Evolutionary conservation across 768 basidiomycete genomes (phyloP), one percentile per base, ranked within the genome.

Genomic region (Kwoniella shandongensis): DNA sequence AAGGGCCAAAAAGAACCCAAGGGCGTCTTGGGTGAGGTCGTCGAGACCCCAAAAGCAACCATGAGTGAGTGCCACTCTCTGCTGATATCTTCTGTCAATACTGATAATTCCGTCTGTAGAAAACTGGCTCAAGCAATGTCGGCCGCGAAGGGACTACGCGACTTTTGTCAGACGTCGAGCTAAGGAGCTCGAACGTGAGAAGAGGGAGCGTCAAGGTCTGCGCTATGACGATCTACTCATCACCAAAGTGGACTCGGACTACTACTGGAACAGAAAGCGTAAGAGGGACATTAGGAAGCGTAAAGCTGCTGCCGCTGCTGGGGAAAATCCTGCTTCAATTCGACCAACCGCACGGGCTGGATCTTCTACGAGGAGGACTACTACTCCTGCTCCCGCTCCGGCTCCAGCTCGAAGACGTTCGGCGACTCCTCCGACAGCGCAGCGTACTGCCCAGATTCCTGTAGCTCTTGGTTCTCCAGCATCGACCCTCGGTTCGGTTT

Each of bases 211-310:
- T 2, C 46, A 45, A 11, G 59, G 44, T 15, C 4, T 44, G 11
- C 25, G 38, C 13, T 36, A 27, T 15, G 42, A 51, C 11, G 49
- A 58, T 26, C 40, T 57, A 13, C 27, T 18, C 11, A 52, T 65
- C 13, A 57, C 53, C 8, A 70, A 70, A 23, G 45, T 32, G 3
- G 59, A 61, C 38, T 70, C 68, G 5, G 68, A 70, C 46, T 63
- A 66, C 44, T 67, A 70, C n/a, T 52, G 59, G 44, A 46, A 45
- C 12, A 55, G 61, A 47, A 57, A 57, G 35, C 42, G 47, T 23
- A 38, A 55, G 20, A 54, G 32, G 20, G 61, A 53, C 15, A 61
- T n/a, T 15, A 27, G 45, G 41, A n/a, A 15, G 13, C 35, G 47
- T 6, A 18, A 36, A 49, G 30, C 27, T 12, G 32, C 38, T 23